phyloP scores from a whole-genome alignment of 331 rosid species.

The Arachis monticola region DNA sequence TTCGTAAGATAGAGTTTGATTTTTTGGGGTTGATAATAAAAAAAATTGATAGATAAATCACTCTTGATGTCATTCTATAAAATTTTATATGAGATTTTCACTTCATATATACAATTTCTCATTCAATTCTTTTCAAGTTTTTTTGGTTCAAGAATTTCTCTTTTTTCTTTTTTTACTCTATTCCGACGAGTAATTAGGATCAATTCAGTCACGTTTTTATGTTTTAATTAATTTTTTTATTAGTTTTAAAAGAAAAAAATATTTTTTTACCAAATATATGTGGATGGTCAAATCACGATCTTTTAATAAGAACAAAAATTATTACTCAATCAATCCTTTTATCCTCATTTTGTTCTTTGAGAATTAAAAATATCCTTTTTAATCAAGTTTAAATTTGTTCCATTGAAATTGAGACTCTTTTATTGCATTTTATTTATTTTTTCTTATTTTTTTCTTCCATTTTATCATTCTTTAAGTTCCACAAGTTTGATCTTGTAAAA shows the following conservation, averaged over 20 bases:
- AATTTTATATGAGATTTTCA: not conserved
- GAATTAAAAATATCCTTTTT: not conserved
- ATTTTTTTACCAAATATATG: not conserved
- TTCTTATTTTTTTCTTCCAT: not conserved
- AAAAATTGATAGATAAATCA: not conserved
- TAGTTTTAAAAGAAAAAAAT: no score
- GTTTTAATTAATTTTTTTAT: no score
- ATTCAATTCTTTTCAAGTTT: not conserved
- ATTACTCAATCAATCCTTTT: not conserved
- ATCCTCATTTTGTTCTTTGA: not conserved
- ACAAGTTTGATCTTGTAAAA: not conserved
- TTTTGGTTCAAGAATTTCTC: no score
- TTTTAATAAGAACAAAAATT: not conserved
- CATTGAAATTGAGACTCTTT: not conserved
- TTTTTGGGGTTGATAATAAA: not conserved
- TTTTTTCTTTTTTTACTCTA: no score
- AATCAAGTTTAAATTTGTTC: slow-evolving; percentile 15
- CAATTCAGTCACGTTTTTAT: no score
- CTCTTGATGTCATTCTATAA: not conserved
- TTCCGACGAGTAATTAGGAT: no score
- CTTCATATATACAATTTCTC: not conserved
- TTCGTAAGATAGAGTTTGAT: not conserved
- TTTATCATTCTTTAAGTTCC: slow-evolving; percentile 10
- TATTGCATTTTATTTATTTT: not conserved
- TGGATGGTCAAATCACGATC: not conserved